Evolutionary conservation across 805 yeast species (phyloP), one percentile per base, ranked within the genome.

Genomic region (Huiozyma naganishii): DNA sequence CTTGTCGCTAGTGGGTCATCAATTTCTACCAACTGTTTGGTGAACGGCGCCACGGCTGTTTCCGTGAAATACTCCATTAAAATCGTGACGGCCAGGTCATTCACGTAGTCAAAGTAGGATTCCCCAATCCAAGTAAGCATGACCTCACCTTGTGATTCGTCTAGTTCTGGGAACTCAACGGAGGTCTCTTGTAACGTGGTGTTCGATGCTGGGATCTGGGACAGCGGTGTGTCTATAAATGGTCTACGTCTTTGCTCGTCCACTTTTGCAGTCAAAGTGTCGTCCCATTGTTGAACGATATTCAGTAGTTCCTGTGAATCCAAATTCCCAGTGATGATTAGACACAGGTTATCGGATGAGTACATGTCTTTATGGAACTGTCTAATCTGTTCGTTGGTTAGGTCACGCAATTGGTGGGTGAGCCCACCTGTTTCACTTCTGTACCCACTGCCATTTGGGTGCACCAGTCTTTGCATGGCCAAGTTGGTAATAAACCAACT

Each of bases 341-440:
- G 74, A 57, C 90, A 80, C 48, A 88, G 66, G 54, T 92, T 92
- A 48, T 83, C 87, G 1, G 96, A 85, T 39, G 89, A 72, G 64
- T 92, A 92, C 55, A 76, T 66, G 11, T 68, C 61, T 29, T 70
- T 65, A 61, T 92, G 97, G 57, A 86, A 92, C 23, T 77, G 65
- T 51, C 81, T 73, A 51, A 92, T 90, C 38, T 80, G 79, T 1
- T 80, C 83, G 51, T 79, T 81, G 1, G 83, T 74, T 53, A 92
- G 69, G 2, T 70, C 71, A 48, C 97, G 76, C 51, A 92, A 72
- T 46, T 87, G 86, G 29, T 73, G 71, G 62, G 87, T 77, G 40
- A 87, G 65, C 0, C 98, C 98, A 42, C 98, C 98, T 7, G 97
- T 90, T 59, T 92, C 97, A 7, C 92, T 79, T 8, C 88, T 76